Base-by-base conservation (phyloP, 1,284 basidiomycete species). In the Heterobasidion parviporum region DNA sequence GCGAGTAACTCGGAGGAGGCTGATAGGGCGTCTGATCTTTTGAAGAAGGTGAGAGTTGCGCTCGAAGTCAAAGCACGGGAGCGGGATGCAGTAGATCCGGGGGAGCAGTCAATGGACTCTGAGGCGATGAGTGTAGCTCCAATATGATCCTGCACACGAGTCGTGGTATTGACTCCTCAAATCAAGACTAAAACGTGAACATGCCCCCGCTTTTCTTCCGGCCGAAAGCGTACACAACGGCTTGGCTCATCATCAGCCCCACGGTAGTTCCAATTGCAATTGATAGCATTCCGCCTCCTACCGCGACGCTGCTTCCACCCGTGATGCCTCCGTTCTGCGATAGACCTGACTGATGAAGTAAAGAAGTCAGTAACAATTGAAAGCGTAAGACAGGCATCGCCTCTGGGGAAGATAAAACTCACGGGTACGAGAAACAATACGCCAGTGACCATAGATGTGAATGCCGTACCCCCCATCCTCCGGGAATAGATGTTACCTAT, bases 201-300 rank as follows among this genome's bases (percentile, higher is more conserved):
- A 92, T 80, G 7, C 89, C 89, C 14, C 87, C 87, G 55, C 85
- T 87, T 74, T 92, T 93, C 60, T 87, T 81, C 15, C 81, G 77
- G 8, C 91, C 92, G 63, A 94, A 92, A 63, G 85, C 87, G 67
- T 94, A 94, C 33, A 94, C 89, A 38, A 94, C 70, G 45, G 91
- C 85, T 63, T 91, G 88, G 61, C 88, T 90, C 76, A 89, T 91
- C 72, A 94, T 94, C 46, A 94, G 69, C n/a, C 92, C 91, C 53
- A 93, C 89, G 1, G 90, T 94, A 65, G 94, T 93, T 55, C 92
- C 92, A 61, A 94, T 92, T 1, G 89, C 89, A 50, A 93, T 89
- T 57, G 89, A 82, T 58, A 93, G 89, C 90, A 92, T 91, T 6
- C 87, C 85, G n/a, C 81, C 79, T 60, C 87, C 86, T 54, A 89